These are phyloP conservation scores for Hygrophoropsis aurantiaca DNA, from an alignment of 768 basidiomycete species.

Conservation along the genomic window DNA sequence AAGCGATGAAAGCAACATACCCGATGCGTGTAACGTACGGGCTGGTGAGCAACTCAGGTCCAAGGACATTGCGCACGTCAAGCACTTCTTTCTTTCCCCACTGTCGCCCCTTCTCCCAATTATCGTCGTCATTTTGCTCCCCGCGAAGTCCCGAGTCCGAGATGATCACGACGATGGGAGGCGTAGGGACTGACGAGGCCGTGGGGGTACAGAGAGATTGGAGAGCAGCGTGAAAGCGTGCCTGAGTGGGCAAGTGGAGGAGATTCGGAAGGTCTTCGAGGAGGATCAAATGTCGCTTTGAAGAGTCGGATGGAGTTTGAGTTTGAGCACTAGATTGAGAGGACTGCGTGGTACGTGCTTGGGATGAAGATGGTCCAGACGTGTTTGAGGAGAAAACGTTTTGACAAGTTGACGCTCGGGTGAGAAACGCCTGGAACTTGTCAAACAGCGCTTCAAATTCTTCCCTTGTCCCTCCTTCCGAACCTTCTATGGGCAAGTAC, in stretches of 20 bases:
- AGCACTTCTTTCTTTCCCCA: constrained; percentile 56
- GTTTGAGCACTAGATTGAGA: constrained; percentile 9
- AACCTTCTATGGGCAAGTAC: constrained; percentile 18
- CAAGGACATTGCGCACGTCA: constrained; percentile 70
- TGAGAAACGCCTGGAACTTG: constrained; percentile 77
- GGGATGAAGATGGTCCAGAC: constrained; percentile 8
- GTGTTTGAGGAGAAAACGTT: constrained; percentile 41
- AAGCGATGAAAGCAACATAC: constrained; percentile 49
- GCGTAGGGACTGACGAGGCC: constrained; percentile 26
- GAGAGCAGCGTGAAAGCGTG: constrained; percentile 71
- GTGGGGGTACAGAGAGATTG: constrained; percentile 46
- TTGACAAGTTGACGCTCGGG: constrained; percentile 61
- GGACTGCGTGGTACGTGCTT: constrained; percentile 6
- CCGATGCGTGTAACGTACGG: constrained; percentile 78
- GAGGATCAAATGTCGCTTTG: constrained; percentile 63
- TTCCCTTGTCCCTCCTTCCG: constrained; percentile 5
- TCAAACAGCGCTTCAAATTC: constrained; percentile 48
- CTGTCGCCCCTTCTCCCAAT: constrained; percentile 44
- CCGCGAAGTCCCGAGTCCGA: constrained; percentile 83
- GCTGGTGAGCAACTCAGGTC: constrained; percentile 64
- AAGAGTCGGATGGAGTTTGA: constrained; percentile 9
- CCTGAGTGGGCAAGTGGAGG: constrained; percentile 65
- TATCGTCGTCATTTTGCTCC: constrained; percentile 50
- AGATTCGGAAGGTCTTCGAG: constrained; percentile 93
- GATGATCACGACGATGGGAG: constrained; percentile 79